Evolutionary conservation across 208 protist species (phyloP), one percentile per base, ranked within the genome.

Genomic region (Balamuthia mandrillaris): DNA sequence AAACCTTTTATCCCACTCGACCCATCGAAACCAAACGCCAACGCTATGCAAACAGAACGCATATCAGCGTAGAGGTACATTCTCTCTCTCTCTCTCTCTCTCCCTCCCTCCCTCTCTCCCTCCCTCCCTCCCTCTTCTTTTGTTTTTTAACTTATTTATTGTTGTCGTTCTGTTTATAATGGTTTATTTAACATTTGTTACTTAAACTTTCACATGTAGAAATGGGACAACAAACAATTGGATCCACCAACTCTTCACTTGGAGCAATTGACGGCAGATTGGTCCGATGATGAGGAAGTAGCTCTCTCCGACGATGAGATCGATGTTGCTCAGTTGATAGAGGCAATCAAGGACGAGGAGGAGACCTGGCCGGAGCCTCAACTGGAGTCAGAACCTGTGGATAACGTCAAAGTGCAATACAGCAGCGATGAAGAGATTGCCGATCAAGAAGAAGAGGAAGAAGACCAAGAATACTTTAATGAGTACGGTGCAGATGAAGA

Each of bases 261-360:
- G 12, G 77, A 83, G 6, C 42, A 83, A 27, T 44, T 83, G 18
- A 68, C 61, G 37, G 49, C 51, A 35, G 51, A 66, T 0, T 83
- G 77, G 77, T 83, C 77, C 1, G 77, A 83, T 24, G 77, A 83
- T 31, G 77, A 83, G 27, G 21, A 47, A n/a, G n/a, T n/a, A n/a
- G n/a, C n/a, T n/a, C n/a, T n/a, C n/a, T n/a, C n/a, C n/a, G n/a
- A n/a, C n/a, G n/a, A n/a, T n/a, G n/a, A n/a, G n/a, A n/a, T n/a
- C n/a, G n/a, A n/a, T n/a, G n/a, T n/a, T n/a, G n/a, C n/a, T n/a
- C n/a, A n/a, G n/a, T n/a, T n/a, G n/a, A n/a, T n/a, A n/a, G n/a
- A n/a, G n/a, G n/a, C n/a, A n/a, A n/a, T n/a, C n/a, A n/a, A n/a
- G n/a, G n/a, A n/a, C n/a, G n/a, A n/a, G n/a, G n/a, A n/a, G n/a